Conservation (phyloP, 2,329 filamentous ascomycete species). For the Ophiostoma populinum region DNA sequence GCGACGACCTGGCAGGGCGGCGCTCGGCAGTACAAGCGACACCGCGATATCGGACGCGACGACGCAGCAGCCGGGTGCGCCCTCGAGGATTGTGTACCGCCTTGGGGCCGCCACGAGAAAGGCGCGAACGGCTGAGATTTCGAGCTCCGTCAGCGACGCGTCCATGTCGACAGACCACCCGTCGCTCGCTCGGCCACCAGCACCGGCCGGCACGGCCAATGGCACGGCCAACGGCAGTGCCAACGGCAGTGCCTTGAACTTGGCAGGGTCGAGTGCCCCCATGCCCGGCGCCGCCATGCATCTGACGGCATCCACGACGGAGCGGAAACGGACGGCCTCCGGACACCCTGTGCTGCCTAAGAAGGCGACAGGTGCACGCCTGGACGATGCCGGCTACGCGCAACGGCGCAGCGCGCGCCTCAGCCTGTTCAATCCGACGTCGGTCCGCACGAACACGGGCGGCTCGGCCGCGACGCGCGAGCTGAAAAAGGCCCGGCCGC, state of each 20-base stretch:
- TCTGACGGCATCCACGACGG: slow-evolving; percentile 28
- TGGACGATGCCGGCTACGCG: slow-evolving; percentile 42
- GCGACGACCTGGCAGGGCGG: slow-evolving; percentile 36
- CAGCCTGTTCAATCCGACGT: slow-evolving; percentile 50
- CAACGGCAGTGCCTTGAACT: slow-evolving; percentile 4
- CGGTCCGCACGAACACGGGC: slow-evolving; percentile 43
- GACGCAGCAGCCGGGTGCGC: slow-evolving; percentile 27
- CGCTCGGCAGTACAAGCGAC: too few species aligned
- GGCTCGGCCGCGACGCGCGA: slow-evolving; percentile 50
- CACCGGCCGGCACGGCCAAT: too few species aligned
- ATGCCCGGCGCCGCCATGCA: slow-evolving; percentile 14
- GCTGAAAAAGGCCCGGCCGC: slow-evolving; percentile 69
- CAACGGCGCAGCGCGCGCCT: slow-evolving; percentile 58
- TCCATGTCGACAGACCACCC: slow-evolving; percentile 22
- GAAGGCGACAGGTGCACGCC: slow-evolving; percentile 28
- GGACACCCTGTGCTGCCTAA: slow-evolving; percentile 49
- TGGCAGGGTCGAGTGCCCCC: not conserved
- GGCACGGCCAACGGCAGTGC: slow-evolving; percentile 5
- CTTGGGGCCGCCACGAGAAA: slow-evolving; percentile 25
- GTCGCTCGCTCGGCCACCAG: too few species aligned
- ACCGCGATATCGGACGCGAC: too few species aligned
- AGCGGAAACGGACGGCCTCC: slow-evolving; percentile 83
- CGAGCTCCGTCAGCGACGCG: slow-evolving; percentile 3
- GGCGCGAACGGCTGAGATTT: slow-evolving; percentile 26
- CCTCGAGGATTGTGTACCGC: slow-evolving; percentile 47